Evolutionary conservation across 1,284 basidiomycete genomes (phyloP).

Genomic region (Termitomyces sp.): DNA sequence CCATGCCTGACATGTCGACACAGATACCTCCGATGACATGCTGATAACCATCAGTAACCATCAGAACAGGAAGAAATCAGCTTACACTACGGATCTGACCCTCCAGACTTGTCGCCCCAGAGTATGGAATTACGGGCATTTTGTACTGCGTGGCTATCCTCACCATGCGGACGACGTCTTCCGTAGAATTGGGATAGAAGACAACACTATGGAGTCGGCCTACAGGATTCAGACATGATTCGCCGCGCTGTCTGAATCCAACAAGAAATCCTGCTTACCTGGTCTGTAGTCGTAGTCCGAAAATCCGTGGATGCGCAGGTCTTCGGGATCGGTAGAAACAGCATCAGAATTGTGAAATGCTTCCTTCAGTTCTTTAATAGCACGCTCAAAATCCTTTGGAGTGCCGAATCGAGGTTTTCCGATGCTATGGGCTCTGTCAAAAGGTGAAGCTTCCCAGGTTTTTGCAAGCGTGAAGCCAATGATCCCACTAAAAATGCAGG

Average conservation of each 20-base stretch:
- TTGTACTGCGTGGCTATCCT: constrained; percentile 59
- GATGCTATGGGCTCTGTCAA: neutral
- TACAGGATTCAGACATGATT: constrained; percentile 14
- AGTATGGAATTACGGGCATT: constrained; percentile 71
- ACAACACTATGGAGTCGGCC: constrained; percentile 46
- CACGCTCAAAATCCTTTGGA: constrained; percentile 44
- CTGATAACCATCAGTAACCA: constrained; percentile 24
- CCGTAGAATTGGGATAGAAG: constrained; percentile 51
- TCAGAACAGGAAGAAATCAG: constrained; percentile 8
- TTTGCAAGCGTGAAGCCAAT: constrained; percentile 14
- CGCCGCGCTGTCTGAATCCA: neutral
- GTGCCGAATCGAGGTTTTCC: constrained; percentile 31
- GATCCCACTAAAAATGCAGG: constrained; percentile 16
- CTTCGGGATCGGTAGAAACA: constrained; percentile 52
- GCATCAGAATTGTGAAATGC: constrained; percentile 29
- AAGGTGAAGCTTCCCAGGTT: neutral
- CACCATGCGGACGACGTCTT: constrained; percentile 67
- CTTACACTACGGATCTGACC: constrained; percentile 62
- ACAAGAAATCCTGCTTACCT: constrained; percentile 30
- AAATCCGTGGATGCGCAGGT: constrained; percentile 52
- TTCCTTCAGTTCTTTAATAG: constrained; percentile 42
- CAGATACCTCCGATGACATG: constrained; percentile 69
- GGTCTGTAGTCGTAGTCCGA: constrained; percentile 55
- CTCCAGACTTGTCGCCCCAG: constrained; percentile 67
- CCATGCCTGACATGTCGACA: constrained; percentile 83